Conservation (phyloP, 805 yeast species). For the Wickerhamiella spandovensis region DNA sequence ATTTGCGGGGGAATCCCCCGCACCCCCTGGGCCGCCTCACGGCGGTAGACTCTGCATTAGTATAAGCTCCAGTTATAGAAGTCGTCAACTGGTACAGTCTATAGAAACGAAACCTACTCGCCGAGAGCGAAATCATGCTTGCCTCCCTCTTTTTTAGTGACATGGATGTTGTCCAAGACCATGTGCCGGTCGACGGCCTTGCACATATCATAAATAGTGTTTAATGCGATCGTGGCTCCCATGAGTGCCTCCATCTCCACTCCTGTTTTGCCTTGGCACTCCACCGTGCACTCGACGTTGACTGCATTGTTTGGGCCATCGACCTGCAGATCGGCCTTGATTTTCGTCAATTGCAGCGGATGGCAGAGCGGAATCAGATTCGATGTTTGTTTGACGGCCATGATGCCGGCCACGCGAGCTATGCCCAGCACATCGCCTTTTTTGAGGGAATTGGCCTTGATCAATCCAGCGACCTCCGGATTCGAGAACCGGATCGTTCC, state of each 20-base stretch:
- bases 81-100: too few relatives aligned
- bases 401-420: slow-evolving; percentile 38
- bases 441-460: slow-evolving; percentile 28
- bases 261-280: slow-evolving; percentile 39
- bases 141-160: slow-evolving; percentile 34
- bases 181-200: slow-evolving; percentile 41
- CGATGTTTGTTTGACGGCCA: slow-evolving; percentile 37
- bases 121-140: slow-evolving; percentile 25
- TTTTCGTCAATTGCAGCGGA: slow-evolving; percentile 32
- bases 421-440: slow-evolving; percentile 41
- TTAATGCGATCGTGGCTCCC: slow-evolving; percentile 32
- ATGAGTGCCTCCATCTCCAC: slow-evolving; percentile 46
- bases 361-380: slow-evolving; percentile 40
- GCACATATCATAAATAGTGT: slow-evolving; percentile 46
- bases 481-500: slow-evolving; percentile 33
- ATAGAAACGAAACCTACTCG: too few relatives aligned
- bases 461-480: slow-evolving; percentile 22
- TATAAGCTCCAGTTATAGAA: too few relatives aligned
- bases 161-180: slow-evolving; percentile 29
- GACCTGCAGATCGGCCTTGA: slow-evolving; percentile 25
- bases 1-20: too few relatives aligned
- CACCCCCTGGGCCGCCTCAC: too few relatives aligned
- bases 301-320: slow-evolving; percentile 16
- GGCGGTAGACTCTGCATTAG: too few relatives aligned
- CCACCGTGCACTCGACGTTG: slow-evolving; percentile 28